Percentiles rank a stretch among this genome's conserved stretches.
These are phyloP conservation scores for Trametopsis cervina DNA, from an alignment of 768 basidiomycete genomes.

Conservation along the genomic window DNA sequence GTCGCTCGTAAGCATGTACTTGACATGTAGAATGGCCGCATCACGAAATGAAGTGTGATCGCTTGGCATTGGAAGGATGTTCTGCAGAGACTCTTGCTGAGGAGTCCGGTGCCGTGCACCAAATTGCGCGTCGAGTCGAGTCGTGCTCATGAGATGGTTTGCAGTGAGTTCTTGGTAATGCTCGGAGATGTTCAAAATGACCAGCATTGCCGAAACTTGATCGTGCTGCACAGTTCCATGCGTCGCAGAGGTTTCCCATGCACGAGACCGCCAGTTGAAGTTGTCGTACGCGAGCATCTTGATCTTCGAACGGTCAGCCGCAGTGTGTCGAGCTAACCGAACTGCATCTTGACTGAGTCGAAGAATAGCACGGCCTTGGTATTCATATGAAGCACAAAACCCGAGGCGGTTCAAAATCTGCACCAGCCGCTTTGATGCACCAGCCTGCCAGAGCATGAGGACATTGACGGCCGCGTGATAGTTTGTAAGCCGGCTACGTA, in stretches of 20 bases:
- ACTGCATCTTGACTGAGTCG: not conserved
- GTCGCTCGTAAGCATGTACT: not conserved
- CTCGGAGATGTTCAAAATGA: not conserved
- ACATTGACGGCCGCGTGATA: constrained; percentile 1
- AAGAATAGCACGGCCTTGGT: not conserved
- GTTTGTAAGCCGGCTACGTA: not conserved
- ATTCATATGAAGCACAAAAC: not conserved
- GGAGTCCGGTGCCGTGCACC: not conserved
- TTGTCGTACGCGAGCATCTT: constrained; percentile 1
- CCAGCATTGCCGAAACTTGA: not conserved
- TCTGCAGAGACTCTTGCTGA: not conserved
- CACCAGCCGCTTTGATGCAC: not conserved
- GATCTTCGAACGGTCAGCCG: not conserved
- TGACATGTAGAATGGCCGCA: not conserved
- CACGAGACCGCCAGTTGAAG: constrained; percentile 1
- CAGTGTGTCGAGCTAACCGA: not conserved
- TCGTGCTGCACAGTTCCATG: constrained; percentile 1
- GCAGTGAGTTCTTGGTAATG: not conserved
- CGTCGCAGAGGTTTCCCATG: not conserved
- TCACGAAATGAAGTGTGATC: not conserved
- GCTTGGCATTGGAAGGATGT: not conserved
- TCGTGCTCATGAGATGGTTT: not conserved
- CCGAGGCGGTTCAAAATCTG: not conserved
- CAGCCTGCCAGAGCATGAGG: not conserved
- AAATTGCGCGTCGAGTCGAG: not conserved